Percentiles rank a stretch among this genome's conserved stretches.
These are phyloP conservation scores for Ichthyophthirius multifiliis DNA, from an alignment of 169 alveolate genomes.

Conservation along the genomic window DNA sequence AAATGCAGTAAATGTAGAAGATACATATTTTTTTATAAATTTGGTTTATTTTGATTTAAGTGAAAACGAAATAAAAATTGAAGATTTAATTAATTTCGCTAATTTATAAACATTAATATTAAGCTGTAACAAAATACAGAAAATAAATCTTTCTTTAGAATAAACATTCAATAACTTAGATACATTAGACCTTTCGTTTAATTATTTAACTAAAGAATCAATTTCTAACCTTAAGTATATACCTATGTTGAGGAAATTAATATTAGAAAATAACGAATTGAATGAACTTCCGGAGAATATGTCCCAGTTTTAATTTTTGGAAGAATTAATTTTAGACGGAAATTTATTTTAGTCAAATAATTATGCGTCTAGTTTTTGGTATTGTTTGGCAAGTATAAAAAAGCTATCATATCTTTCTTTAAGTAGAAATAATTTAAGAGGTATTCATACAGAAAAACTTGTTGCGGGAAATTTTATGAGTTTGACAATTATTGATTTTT, in stretches of 20 bases:
- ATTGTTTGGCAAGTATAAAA: slow-evolving; percentile 14
- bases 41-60: slow-evolving; percentile 34
- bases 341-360: slow-evolving; percentile 24
- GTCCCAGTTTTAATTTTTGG: slow-evolving; percentile 16
- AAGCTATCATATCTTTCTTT: slow-evolving; percentile 15
- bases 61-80: slow-evolving; percentile 24
- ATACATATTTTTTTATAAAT: slow-evolving; percentile 24
- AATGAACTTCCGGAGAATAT: slow-evolving; percentile 27
- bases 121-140: slow-evolving; percentile 23
- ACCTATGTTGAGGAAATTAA: slow-evolving; percentile 10
- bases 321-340: slow-evolving; percentile 20
- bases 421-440: slow-evolving; percentile 29
- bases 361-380: slow-evolving; percentile 28
- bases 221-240: slow-evolving; percentile 3
- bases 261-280: slow-evolving; percentile 32
- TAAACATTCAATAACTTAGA: slow-evolving; percentile 4
- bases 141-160: neutral
- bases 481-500: slow-evolving; percentile 24
- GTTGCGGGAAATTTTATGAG: slow-evolving; percentile 28
- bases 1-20: slow-evolving; percentile 18
- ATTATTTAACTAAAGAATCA: slow-evolving; percentile 10
- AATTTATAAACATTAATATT: slow-evolving; percentile 15
- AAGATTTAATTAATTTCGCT: slow-evolving; percentile 34
- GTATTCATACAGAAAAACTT: slow-evolving; percentile 40
- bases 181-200: slow-evolving; percentile 31